Evolutionary conservation across 1,139 yeast genomes (phyloP), one percentile per base, ranked within the genome.

Genomic region (Blastobotrys apis): DNA sequence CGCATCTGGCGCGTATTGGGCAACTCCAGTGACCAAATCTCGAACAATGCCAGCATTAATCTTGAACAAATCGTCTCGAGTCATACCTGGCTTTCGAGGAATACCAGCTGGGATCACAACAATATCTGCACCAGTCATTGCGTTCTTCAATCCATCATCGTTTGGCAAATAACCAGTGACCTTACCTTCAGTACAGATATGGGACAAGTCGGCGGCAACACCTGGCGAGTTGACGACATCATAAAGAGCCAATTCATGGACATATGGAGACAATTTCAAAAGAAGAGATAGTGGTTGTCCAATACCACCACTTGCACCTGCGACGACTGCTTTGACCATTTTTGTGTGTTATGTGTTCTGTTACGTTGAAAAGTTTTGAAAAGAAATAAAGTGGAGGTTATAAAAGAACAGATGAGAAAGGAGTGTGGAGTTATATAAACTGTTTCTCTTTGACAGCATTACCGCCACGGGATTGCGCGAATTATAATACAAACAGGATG

Each of bases 61-160:
- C 75, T 87, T 86, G 82, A 92, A 92, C 65, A 92, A 78, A 66
- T 92, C 98, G 67, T 92, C 98, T 55, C 72, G 68, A 61, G 97
- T 88, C 97, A 90, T 90, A 65, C 97, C 97, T 55, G 97, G 97
- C 76, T 92, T 92, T 77, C 98, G 85, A 71, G 98, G 98, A 48
- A 92, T 96, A 72, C 98, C 98, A 48, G 98, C 98, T 60, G 98
- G 97, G 68, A 92, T 90, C 57, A 92, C 75, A 49, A 92, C 94
- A 55, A 92, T 80, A 62, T 92, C 94, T 42, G 95, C 75, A 54
- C 79, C 92, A 54, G 79, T 75, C 59, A 92, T 75, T 43, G 97
- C 86, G 47, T 71, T 69, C 58, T 80, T 77, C 62, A 92, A 76
- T 43, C 95, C 97, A 48, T 81, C 81, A 62, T 81, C 80, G 62